Evolutionary conservation across 2,329 filamentous ascomycete species (phyloP), one percentile per base, ranked within the genome.

Genomic region (Blastomyces percursus): DNA sequence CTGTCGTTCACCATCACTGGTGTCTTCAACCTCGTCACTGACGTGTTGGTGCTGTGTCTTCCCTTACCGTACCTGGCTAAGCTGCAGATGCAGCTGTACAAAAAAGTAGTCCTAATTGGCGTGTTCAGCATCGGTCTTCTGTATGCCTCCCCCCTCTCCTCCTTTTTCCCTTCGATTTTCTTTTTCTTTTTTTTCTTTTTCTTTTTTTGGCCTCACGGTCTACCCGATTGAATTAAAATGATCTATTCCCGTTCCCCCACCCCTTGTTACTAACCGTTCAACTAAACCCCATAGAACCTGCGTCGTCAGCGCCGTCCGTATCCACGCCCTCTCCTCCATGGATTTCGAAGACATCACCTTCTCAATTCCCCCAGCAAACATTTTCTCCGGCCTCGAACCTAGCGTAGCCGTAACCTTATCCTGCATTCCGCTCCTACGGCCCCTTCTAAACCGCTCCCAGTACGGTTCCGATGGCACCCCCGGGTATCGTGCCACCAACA

Each of bases 381-480:
- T 78, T 60, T 77, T 76, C 66, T 72, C 70, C 19, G 71, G 70
- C 11, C 64, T 76, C 21, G 77, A 79, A 65, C 76, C 75, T 21
- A 73, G 68, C 56, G 68, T 79, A 35, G 76, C 71, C 44, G 71
- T 79, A 12, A 72, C 72, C 8, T 66, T 76, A 14, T 72, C 74
- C n/a, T 79, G 75, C 61, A 68, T 78, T 24, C 76, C 77, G 0
- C 70, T 77, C 19, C 69, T 78, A 40, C 73, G 76, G 0, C 76
- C 77, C 6, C 69, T 79, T 8, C 67, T 79, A 24, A 3, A 72
- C 62, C 65, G 32, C 69, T 64, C 35, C 66, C 55, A 30, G 8
- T 69, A 69, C 48, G 64, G 64, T 1, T 61, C 67, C 1, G 65
- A 66, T 1, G 62, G 62, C 6, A 71, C 67, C 4, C 67, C 68